Evolutionary conservation across 441 rosid species (phyloP).

Genomic region (Macaranga tanarius): DNA sequence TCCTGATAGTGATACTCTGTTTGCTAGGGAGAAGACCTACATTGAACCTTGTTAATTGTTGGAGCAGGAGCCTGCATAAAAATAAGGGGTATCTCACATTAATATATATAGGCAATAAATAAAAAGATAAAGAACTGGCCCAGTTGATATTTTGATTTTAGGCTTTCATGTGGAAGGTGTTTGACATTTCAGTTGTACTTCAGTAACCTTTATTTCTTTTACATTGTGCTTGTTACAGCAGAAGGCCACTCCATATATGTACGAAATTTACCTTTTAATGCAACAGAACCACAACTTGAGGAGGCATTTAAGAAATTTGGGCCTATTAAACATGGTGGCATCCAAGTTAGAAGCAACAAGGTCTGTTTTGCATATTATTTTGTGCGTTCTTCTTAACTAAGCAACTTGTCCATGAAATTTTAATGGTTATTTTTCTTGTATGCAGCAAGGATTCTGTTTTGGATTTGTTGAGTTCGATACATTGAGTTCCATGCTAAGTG

Average conservation of each 20-base stretch:
- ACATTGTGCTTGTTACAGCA: conserved; percentile 36
- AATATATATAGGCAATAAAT: neutral
- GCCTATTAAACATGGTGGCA: conserved; percentile 74
- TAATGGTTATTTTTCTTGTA: conserved; percentile 30
- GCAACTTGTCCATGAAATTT: conserved; percentile 16
- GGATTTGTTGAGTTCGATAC: conserved; percentile 92
- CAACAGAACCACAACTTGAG: conserved; percentile 72
- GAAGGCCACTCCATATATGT: conserved; percentile 84
- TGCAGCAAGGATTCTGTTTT: conserved; percentile 84
- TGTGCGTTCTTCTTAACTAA: conserved; percentile 8
- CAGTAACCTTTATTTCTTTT: conserved; percentile 4
- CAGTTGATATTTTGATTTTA: neutral
- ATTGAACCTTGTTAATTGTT: neutral
- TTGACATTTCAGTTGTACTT: conserved; percentile 15
- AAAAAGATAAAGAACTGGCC: conserved; percentile 14
- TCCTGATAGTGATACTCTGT: conserved; percentile 7
- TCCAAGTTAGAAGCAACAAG: conserved; percentile 93
- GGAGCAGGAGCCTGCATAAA: conserved; percentile 7
- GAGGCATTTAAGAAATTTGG: conserved; percentile 78
- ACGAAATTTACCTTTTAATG: conserved; percentile 64
- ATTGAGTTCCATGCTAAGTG: conserved; percentile 60
- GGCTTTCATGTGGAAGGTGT: conserved; percentile 4
- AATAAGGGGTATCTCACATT: neutral
- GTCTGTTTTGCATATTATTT: conserved; percentile 35
- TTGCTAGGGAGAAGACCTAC: conserved; percentile 1